Evolutionary conservation across 1,284 basidiomycete species (phyloP), one percentile per base, ranked within the genome.

Genomic region (Boletus smithii): DNA sequence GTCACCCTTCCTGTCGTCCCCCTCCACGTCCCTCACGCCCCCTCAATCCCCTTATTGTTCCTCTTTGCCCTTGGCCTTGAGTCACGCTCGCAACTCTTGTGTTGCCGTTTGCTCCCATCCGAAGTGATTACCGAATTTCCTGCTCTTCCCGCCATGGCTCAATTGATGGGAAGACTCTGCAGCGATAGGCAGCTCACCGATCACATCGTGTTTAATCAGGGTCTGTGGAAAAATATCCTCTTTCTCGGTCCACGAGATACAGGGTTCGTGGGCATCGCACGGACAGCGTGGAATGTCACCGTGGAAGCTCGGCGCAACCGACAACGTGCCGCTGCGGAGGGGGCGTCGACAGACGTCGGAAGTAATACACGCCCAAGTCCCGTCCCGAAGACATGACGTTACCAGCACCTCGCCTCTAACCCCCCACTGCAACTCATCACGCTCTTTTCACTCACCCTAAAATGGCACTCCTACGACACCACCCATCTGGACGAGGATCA

Each of bases 111-210:
- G 37, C 69, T 76, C 31, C 73, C 73, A 0, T 33, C 59, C 7
- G 60, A 64, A 48, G 73, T 69, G 39, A 68, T 75, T 29, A 68
- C 59, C 36, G 73, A 75, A 61, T 75, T 71, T 53, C 74, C 83
- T 2, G 74, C 81, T 39, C 70, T 74, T 11, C 69, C 76, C 4
- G 71, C 73, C 10, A 83, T 85, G 81, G 71, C 79, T 1, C 65
- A 70, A 26, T 67, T 57, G 16, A 61, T 75, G 64, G 66, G 61
- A 18, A 45, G 46, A 13, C 30, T 55, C 8, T 69, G 66, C 58
- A 55, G 39, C 43, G 59, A 61, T 23, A 64, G 57, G 24, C 56
- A 64, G 47, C 59, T 74, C 40, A 53, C 54, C 9, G 53, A 54
- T 39, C 58, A 63, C 52, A 53, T 58, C 45, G 58, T 55, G 32